These are phyloP conservation scores for Tetracladium setigerum DNA, from an alignment of 495 filamentous ascomycete genomes.

Conservation along the genomic window DNA sequence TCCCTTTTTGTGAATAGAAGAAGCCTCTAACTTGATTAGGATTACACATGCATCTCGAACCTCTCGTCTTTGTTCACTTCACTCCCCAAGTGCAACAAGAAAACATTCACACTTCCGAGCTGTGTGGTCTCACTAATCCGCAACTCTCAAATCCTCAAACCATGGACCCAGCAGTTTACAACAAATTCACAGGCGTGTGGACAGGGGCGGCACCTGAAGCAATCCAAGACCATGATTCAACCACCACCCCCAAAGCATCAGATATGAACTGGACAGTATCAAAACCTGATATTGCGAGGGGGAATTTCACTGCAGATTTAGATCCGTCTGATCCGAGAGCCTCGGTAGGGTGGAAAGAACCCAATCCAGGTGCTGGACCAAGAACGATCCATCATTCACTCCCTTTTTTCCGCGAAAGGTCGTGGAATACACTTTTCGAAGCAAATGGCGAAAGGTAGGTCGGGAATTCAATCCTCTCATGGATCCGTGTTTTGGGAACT, in stretches of 20 bases:
- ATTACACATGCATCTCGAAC: too few species aligned
- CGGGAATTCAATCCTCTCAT: neutral
- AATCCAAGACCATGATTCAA: neutral
- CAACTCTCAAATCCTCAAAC: too few species aligned
- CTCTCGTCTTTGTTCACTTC: too few species aligned
- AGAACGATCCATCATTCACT: neutral
- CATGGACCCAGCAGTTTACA: slow-evolving; percentile 9
- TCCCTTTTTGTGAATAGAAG: too few species aligned
- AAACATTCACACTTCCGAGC: too few species aligned
- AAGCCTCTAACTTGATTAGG: too few species aligned
- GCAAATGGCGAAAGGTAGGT: slow-evolving; percentile 9
- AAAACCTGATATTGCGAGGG: slow-evolving; percentile 5
- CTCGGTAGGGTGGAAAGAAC: slow-evolving; percentile 9
- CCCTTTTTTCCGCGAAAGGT: neutral
- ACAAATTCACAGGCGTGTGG: neutral
- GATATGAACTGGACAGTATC: slow-evolving; percentile 10
- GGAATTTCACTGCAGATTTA: neutral
- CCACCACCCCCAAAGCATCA: neutral
- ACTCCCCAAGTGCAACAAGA: too few species aligned
- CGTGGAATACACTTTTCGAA: neutral
- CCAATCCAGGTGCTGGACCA: neutral
- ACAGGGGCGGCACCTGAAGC: neutral
- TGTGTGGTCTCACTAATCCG: too few species aligned
- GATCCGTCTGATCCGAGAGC: neutral
- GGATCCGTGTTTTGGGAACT: neutral